Evolutionary conservation across 345 rosid genomes (phyloP).

Genomic region (Ceriops zippeliana): DNA sequence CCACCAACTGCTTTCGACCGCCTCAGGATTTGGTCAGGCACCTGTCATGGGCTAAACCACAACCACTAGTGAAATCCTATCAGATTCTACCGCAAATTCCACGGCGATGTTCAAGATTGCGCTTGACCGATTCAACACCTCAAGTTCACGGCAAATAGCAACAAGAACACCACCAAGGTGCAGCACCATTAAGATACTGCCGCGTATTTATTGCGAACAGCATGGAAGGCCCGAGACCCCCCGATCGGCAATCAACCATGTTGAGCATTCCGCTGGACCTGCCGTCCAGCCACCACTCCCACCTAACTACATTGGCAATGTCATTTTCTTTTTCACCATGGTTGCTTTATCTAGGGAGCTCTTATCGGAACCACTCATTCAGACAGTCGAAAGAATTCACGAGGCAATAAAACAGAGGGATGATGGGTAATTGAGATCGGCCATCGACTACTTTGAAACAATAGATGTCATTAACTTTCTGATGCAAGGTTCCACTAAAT

Average conservation of each 20-base stretch:
- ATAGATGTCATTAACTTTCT: neutral
- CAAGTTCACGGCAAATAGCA: neutral
- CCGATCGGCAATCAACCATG: conserved; percentile 10
- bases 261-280: neutral
- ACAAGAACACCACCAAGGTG: neutral
- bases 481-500: neutral
- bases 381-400: neutral
- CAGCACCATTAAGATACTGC: conserved; percentile 5
- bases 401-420: conserved; percentile 10
- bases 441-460: conserved; percentile 10
- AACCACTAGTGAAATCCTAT: neutral
- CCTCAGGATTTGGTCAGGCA: neutral
- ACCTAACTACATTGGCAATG: conserved; percentile 3
- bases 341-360: conserved; percentile 12
- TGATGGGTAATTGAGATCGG: conserved; percentile 17
- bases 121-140: neutral
- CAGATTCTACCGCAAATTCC: neutral
- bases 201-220: neutral
- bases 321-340: neutral
- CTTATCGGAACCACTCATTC: neutral
- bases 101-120: neutral
- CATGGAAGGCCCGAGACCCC: no score
- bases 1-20: conserved; percentile 2
- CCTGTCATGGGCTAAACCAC: neutral
- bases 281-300: conserved; percentile 14